Percentiles rank a stretch among this genome's conserved stretches.
These are phyloP conservation scores for Porpolomopsis calyptriformis DNA, from an alignment of 768 basidiomycete genomes.

Conservation along the genomic window DNA sequence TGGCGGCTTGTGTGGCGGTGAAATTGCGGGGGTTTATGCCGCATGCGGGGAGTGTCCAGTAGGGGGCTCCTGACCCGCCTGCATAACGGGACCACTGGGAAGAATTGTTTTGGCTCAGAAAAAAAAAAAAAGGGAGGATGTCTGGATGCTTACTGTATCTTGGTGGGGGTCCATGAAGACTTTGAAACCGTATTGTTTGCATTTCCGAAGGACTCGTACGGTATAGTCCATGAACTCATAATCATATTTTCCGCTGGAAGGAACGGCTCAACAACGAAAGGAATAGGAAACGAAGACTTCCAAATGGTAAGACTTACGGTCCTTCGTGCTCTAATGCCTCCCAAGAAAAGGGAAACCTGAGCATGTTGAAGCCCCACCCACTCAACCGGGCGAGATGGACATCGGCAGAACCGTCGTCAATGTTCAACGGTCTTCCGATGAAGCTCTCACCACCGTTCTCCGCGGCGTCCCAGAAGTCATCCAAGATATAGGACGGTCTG, in stretches of 20 bases:
- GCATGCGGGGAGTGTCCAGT: slow-evolving; percentile 85
- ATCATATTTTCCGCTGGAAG: slow-evolving; percentile 73
- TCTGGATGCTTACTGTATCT: slow-evolving; percentile 63
- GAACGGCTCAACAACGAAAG: slow-evolving; percentile 8
- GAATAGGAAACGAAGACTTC: background rate
- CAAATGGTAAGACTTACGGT: slow-evolving; percentile 56
- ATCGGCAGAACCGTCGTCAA: slow-evolving; percentile 81
- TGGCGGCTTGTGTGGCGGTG: slow-evolving; percentile 74
- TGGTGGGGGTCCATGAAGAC: slow-evolving; percentile 96
- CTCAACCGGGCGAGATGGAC: slow-evolving; percentile 74
- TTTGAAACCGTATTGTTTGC: slow-evolving; percentile 84
- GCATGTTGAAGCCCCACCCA: slow-evolving; percentile 89
- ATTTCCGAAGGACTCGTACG: slow-evolving; percentile 76
- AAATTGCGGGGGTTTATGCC: slow-evolving; percentile 82
- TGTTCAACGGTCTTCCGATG: slow-evolving; percentile 63
- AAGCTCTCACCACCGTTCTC: slow-evolving; percentile 64
- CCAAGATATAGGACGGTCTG: slow-evolving; percentile 54
- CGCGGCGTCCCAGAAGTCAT: slow-evolving; percentile 76
- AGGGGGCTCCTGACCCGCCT: slow-evolving; percentile 90
- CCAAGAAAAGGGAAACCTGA: slow-evolving; percentile 87
- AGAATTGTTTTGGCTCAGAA: background rate
- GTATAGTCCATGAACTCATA: slow-evolving; percentile 88
- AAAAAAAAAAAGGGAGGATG: background rate
- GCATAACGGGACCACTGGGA: slow-evolving; percentile 88
- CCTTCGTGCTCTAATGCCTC: slow-evolving; percentile 89